These are phyloP conservation scores for Apophysomyces elegans DNA, from an alignment of 371 early-diverging fungal genomes.

Conservation along the genomic window DNA sequence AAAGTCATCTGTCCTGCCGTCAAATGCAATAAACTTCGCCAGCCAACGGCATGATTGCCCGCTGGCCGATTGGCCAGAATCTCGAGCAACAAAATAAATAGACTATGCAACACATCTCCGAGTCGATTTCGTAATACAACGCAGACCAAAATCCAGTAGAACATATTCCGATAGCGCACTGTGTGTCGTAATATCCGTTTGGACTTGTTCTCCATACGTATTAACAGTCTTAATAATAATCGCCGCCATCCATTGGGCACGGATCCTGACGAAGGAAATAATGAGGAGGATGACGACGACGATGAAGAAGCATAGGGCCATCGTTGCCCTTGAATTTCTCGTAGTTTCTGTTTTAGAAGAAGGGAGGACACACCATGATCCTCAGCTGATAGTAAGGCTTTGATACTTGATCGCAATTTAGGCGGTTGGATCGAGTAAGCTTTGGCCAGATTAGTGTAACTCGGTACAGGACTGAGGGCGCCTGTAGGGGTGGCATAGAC, in stretches of 20 bases:
- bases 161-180: slow-evolving; percentile 28
- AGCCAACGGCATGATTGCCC: slow-evolving; percentile 18
- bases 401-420: slow-evolving; percentile 26
- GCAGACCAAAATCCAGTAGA: slow-evolving; percentile 43
- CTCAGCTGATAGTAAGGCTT: slow-evolving; percentile 8
- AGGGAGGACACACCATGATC: slow-evolving; percentile 16
- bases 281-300: background rate
- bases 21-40: slow-evolving; percentile 26
- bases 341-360: slow-evolving; percentile 23
- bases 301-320: slow-evolving; percentile 3
- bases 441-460: slow-evolving; percentile 35
- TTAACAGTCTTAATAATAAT: slow-evolving; percentile 3
- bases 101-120: slow-evolving; percentile 30
- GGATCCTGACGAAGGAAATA: slow-evolving; percentile 7
- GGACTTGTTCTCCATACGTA: slow-evolving; percentile 13
- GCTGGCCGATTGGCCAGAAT: slow-evolving; percentile 17
- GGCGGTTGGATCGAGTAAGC: slow-evolving; percentile 29
- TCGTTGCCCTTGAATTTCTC: slow-evolving; percentile 16
- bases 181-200: slow-evolving; percentile 21
- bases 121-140: slow-evolving; percentile 39
- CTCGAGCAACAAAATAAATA: slow-evolving; percentile 34
- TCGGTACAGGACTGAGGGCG: slow-evolving; percentile 31
- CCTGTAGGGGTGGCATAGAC: slow-evolving; percentile 32
- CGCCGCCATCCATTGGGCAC: slow-evolving; percentile 1
- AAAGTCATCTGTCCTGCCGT: slow-evolving; percentile 33